A percentile compares a stretch with the other conserved stretches of the same genome.
These are phyloP conservation scores for Hortaea sp. DNA, from an alignment of 2,329 filamentous ascomycete genomes.

Conservation along the genomic window DNA sequence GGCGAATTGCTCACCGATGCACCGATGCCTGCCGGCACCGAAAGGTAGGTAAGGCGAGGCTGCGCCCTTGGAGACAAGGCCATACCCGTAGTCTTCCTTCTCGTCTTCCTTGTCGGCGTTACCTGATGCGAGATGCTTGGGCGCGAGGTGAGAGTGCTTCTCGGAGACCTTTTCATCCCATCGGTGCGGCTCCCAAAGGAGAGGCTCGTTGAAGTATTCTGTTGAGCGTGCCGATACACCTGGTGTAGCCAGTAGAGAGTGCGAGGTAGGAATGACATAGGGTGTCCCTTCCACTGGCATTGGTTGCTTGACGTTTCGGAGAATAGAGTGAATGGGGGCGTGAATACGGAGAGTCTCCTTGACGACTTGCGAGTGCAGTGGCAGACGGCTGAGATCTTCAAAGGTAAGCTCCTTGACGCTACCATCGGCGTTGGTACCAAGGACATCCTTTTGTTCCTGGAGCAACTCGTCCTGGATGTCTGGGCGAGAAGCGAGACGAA, in stretches of 20 bases:
- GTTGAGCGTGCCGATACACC: conserved; percentile 66
- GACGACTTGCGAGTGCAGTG: conserved; percentile 73
- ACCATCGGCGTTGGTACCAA: conserved; percentile 52
- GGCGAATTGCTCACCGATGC: conserved; percentile 94
- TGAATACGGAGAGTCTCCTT: conserved; percentile 88
- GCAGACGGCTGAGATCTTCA: conserved; percentile 67
- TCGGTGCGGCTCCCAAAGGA: conserved; percentile 80
- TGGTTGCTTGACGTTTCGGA: conserved; percentile 83
- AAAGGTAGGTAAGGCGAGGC: conserved; percentile 88
- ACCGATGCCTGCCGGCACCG: conserved; percentile 83
- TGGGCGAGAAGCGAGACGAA: conserved; percentile 67
- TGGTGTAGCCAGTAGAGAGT: conserved; percentile 75
- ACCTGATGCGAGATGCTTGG: conserved; percentile 14
- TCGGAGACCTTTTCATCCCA: conserved; percentile 60
- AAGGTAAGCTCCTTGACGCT: conserved; percentile 60
- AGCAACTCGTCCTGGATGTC: conserved; percentile 73
- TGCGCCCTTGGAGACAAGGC: conserved; percentile 82
- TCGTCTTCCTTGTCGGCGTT: conserved; percentile 34
- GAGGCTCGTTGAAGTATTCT: conserved; percentile 70
- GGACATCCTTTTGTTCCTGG: conserved; percentile 63
- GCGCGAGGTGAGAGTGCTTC: conserved; percentile 20
- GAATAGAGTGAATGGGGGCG: conserved; percentile 87
- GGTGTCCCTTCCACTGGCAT: conserved; percentile 75
- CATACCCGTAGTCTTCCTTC: conserved; percentile 89
- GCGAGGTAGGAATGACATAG: conserved; percentile 69